Percentiles rank a stretch among this genome's conserved stretches.
Conservation (phyloP, 148 eudicot species). For the Rhododendron simsii region DNA sequence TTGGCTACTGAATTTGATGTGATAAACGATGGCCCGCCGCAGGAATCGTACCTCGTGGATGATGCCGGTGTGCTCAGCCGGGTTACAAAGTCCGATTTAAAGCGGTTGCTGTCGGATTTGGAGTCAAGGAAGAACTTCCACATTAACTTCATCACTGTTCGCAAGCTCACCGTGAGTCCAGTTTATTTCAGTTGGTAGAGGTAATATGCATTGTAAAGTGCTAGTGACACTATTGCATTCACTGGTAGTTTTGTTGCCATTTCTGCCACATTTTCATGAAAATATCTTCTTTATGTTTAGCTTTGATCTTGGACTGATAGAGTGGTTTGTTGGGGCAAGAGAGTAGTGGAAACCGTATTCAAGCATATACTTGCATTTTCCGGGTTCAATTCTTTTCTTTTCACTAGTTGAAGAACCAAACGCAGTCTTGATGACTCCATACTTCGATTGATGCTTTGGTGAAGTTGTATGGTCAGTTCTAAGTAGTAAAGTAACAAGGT, state of each 20-base stretch:
- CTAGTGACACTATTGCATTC: background rate
- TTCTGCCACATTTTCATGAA: background rate
- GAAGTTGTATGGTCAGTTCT: background rate
- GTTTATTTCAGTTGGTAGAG: background rate
- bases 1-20: conserved; percentile 89
- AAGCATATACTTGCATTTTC: background rate
- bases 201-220: background rate
- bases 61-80: conserved; percentile 97
- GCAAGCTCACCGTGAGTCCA: conserved; percentile 76
- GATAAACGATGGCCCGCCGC: conserved; percentile 73
- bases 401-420: background rate
- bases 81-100: conserved; percentile 77
- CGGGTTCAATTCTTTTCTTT: background rate
- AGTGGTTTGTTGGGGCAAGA: background rate
- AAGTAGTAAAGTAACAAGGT: background rate
- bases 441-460: background rate
- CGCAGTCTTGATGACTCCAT: background rate
- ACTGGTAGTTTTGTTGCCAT: background rate
- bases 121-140: conserved; percentile 84
- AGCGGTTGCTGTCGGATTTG: conserved; percentile 75
- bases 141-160: conserved; percentile 78
- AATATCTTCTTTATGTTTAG: background rate
- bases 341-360: background rate
- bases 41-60: conserved; percentile 79
- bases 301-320: background rate